Base-by-base conservation (phyloP, 1,139 yeast genomes). In the Lodderomyces pseudojiufengensis region DNA sequence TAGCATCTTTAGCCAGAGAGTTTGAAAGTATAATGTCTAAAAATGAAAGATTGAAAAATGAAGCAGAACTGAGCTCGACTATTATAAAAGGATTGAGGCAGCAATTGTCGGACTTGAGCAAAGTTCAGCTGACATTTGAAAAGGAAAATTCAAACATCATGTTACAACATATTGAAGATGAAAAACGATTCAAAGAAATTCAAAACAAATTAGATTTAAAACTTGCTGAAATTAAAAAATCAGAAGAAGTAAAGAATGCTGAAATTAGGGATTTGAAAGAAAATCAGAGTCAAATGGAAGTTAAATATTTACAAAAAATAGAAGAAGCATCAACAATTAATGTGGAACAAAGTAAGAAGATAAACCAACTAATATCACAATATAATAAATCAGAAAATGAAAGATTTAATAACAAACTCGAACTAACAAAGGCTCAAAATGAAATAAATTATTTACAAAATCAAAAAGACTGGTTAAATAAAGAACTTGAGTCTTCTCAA, bases 41-140 rank as follows among this genome's bases (percentile, higher is more conserved):
- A 43, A 65, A 70, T 32, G 56, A 76, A 14, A 61, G 76, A 15
- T 53, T 75, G 23, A 75, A 76, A 49, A 67, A 80, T 16, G 70
- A 71, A 35, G 61, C 67, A 36, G 87, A 81, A 49, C 84, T 77
- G 46, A 46, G 65, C 5, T 39, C 49, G 55, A n/a, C n/a, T n/a
- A n/a, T n/a, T n/a, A n/a, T n/a, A n/a, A n/a, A n/a, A n/a, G n/a
- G n/a, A n/a, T n/a, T n/a, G n/a, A n/a, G n/a, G n/a, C n/a, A n/a
- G n/a, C n/a, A n/a, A n/a, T n/a, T n/a, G n/a, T n/a, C n/a, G n/a
- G n/a, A n/a, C n/a, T n/a, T n/a, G n/a, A n/a, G n/a, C 47, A 50
- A 15, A 36, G 35, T 3, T 34, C 45, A 22, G 48, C 47, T 56
- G 47, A 28, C 40, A 2, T 39, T 48, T 29, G 42, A 45, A 47